Percentiles rank a stretch among this genome's conserved stretches.
Conservation (phyloP, 2,329 filamentous ascomycete genomes). For the Proliferodiscus dingleyae region DNA sequence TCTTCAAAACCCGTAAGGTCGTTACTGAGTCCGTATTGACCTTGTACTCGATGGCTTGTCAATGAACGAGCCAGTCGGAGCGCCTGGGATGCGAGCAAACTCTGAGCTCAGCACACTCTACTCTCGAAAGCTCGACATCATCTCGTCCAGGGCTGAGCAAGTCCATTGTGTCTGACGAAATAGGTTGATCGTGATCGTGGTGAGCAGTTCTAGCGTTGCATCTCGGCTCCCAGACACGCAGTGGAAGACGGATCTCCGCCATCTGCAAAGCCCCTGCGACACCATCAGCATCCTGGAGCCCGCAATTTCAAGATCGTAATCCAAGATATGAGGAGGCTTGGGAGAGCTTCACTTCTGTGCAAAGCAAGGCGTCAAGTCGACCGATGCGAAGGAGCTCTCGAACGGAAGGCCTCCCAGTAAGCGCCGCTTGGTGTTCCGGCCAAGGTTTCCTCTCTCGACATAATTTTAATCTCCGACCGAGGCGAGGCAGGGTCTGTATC, state of each 20-base stretch:
- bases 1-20: too few relatives aligned
- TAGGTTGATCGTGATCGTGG: too few relatives aligned
- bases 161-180: too few relatives aligned
- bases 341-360: neutral
- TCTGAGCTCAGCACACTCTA: too few relatives aligned
- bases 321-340: slow-evolving; percentile 2
- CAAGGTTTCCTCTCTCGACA: slow-evolving; percentile 1
- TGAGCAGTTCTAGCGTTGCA: neutral
- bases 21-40: too few relatives aligned
- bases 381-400: neutral
- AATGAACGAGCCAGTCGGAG: too few relatives aligned
- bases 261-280: slow-evolving; percentile 4
- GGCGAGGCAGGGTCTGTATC: slow-evolving; percentile 9
- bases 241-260: slow-evolving; percentile 9
- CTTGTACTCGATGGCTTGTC: too few relatives aligned
- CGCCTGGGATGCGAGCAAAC: too few relatives aligned
- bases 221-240: neutral
- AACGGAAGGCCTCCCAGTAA: slow-evolving; percentile 1
- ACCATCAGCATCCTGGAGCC: neutral
- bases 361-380: neutral
- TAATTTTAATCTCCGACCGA: slow-evolving; percentile 7
- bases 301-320: neutral
- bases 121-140: too few relatives aligned
- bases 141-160: too few relatives aligned
- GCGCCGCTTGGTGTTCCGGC: neutral